phyloP scores from a whole-genome alignment of 2,329 filamentous ascomycete genomes.

The Pyrenochaeta sp. region DNA sequence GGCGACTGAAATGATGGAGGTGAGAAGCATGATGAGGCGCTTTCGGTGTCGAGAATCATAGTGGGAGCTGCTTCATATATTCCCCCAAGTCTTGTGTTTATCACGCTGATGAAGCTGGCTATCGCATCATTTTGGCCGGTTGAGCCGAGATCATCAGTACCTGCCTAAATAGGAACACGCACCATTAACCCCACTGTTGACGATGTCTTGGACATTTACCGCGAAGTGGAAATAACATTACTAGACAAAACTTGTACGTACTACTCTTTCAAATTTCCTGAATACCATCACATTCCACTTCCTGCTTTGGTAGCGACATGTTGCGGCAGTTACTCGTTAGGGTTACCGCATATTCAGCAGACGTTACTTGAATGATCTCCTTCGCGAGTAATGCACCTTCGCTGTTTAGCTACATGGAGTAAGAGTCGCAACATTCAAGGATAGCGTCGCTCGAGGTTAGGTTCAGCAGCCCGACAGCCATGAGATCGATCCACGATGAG shows the following conservation, averaged over 20 bases:
- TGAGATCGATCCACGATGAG: constrained; percentile 6
- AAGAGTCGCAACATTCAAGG: constrained; percentile 1
- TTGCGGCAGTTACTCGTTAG: constrained; percentile 20
- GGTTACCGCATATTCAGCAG: background rate
- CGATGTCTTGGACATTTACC: background rate
- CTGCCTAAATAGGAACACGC: constrained; percentile 9
- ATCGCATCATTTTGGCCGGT: constrained; percentile 17
- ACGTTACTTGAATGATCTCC: too few relatives aligned
- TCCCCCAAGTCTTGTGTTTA: background rate
- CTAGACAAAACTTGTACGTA: background rate
- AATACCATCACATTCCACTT: constrained; percentile 31
- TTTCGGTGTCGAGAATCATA: background rate
- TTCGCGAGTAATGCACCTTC: constrained; percentile 3
- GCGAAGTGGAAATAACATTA: background rate
- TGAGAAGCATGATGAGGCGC: constrained; percentile 13
- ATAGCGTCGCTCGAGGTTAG: constrained; percentile 16
- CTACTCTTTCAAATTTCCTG: too few relatives aligned
- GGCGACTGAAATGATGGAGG: constrained; percentile 9
- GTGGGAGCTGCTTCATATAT: background rate
- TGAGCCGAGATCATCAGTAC: constrained; percentile 13
- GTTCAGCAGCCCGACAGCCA: constrained; percentile 14
- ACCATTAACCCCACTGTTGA: background rate
- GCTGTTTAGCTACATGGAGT: constrained; percentile 4
- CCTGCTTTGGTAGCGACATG: constrained; percentile 35
- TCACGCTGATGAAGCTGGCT: constrained; percentile 6